Base-by-base conservation (phyloP, 148 eudicot genomes). In the Nyssa sinensis region DNA sequence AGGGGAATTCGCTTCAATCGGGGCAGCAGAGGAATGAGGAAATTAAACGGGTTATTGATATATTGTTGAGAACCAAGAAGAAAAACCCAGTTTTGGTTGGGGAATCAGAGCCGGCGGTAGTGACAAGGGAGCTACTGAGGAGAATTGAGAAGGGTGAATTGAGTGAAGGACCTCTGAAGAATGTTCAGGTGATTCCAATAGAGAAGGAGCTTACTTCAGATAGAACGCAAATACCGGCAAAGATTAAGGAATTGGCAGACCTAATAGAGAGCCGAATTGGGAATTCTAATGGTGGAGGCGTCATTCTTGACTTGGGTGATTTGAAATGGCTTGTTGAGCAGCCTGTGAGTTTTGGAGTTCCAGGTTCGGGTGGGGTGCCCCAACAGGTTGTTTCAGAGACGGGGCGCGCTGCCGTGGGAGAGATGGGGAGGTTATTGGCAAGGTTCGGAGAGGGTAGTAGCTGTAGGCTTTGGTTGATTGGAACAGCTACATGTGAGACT, bases 401-500 rank as follows among this genome's bases (percentile, higher is more conserved):
- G 3, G 86, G 85, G 60, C 73, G 77, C 28, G 76, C 67, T 25
- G 83, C 77, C 1, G 92, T 88, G 71, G 79, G 60, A n/a, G 89
- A 86, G 67, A 80, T 88, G 81, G 79, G 67, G 34, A 83, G 74
- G 57, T 35, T 88, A 1, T 61, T 90, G 79, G 78, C 72, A 62
- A 88, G 79, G 28, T 87, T 76, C 24, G 25, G 76, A 5, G 85
- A 75, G 11, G 78, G 62, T 32, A 73, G 64, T 24, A 49, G 69
- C 23, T 70, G 85, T 32, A 78, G 72, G 77, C 55, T 94, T 75
- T 94, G 97, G 98, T 80, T 90, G 68, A 85, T 90, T 72, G 98
- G 97, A 30, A 86, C 88, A 19, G 97, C 98, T 41, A 92, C 98
- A n/a, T 94, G 98, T 81, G 97, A 92, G 84, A 94, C 98, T 23